A percentile compares a stretch with the other conserved stretches of the same genome.
Evolutionary conservation across 768 basidiomycete species (phyloP).

Genomic region (Lyophyllum decastes): DNA sequence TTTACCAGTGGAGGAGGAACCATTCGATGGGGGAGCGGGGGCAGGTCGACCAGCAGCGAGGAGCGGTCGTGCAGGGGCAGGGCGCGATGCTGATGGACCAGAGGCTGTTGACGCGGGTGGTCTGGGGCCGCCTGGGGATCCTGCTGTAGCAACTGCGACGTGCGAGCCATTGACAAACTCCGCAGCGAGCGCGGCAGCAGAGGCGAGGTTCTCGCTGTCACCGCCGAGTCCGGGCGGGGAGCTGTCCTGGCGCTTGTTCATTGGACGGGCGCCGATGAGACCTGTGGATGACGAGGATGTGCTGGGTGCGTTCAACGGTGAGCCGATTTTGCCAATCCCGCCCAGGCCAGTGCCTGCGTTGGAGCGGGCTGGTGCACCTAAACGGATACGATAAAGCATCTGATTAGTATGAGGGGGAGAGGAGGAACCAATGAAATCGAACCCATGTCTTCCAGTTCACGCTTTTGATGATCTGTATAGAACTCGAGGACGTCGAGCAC

Average conservation of each 20-base stretch:
- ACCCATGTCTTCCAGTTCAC: too few species aligned
- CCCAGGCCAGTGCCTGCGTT: constrained; percentile 93
- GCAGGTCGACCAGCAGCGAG: constrained; percentile 64
- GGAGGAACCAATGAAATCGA: constrained; percentile 25
- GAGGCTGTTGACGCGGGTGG: constrained; percentile 3
- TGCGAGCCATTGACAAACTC: constrained; percentile 62
- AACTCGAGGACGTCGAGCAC: too few species aligned
- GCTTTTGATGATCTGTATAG: too few species aligned
- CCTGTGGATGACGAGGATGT: constrained; percentile 22
- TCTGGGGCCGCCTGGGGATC: constrained; percentile 2
- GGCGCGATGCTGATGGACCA: constrained; percentile 52
- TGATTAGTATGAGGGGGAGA: constrained; percentile 17
- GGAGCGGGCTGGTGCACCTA: constrained; percentile 75
- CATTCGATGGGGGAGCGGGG: constrained; percentile 35
- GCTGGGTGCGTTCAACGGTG: too few species aligned
- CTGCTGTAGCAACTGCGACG: constrained; percentile 31
- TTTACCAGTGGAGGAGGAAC: constrained; percentile 24
- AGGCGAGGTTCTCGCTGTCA: constrained; percentile 41
- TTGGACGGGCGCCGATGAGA: constrained; percentile 21
- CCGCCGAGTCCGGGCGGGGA: constrained; percentile 42
- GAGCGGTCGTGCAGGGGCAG: constrained; percentile 70
- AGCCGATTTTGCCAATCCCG: constrained; percentile 57
- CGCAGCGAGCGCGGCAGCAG: constrained; percentile 59
- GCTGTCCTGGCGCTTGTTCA: constrained; percentile 39
- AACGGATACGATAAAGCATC: constrained; percentile 10